Base-by-base conservation (phyloP, 805 yeast species). In the Metschnikowia matae region DNA sequence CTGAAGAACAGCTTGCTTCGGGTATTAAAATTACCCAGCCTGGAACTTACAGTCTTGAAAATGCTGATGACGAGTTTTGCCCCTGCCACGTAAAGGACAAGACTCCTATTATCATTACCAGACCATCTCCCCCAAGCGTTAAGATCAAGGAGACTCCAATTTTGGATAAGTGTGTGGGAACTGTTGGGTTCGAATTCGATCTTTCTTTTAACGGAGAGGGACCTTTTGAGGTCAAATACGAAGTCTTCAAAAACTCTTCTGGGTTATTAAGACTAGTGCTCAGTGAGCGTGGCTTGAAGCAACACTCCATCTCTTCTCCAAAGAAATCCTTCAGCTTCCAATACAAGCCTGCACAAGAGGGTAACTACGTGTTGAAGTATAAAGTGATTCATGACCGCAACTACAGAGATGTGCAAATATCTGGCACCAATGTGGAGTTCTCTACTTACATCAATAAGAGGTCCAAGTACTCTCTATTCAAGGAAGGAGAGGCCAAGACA, bases 141-240 rank as follows among this genome's bases (percentile, higher is more conserved):
- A 61, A 62, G 2, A 73, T 81, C 14, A 41, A 57, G 1, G 81
- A 89, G 0, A 72, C 72, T 13, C 82, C 92, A 2, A 81, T 92
- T 2, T 73, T 82, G 23, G 98, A 92, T 60, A 81, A 85, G 44
- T 94, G 99, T 70, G 87, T 94, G 31, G 99, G 99, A 0, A 89
- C 90, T 41, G 84, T 89, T 7, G 99, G 97, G 0, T 81, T 75
- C 57, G 72, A 73, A 21, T 82, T 90, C 52, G 87, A 84, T 46
- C 74, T 91, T 51, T 67, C 77, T 0, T 73, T 85, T 46, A 70
- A 78, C 4, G 98, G 99, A 15, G 80, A 83, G 29, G 87, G 96
- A 0, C 97, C 98, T 1, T 94, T 86, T 69, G 77, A 76, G 48
- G 75, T 89, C 21, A 78, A 75, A 38, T 84, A 85, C 53, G 76